Evolutionary conservation across 352 stramenopile species (phyloP), one percentile per base, ranked within the genome.

Genomic region (Pythium aristosporum): DNA sequence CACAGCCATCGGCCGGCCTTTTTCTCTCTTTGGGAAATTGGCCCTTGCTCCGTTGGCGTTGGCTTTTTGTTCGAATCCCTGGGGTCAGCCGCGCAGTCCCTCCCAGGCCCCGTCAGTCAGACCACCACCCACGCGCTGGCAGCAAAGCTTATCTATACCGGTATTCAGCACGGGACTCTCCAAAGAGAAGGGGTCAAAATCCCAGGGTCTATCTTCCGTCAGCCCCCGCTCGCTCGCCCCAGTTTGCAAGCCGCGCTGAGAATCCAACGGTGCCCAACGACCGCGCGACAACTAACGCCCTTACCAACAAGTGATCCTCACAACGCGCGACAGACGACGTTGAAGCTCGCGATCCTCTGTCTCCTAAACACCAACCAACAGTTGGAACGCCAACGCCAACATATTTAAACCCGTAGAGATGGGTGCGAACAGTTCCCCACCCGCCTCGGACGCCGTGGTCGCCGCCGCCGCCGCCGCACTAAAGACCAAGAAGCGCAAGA

Each of bases 401-500:
- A 50, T n/a, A 41, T 37, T 39, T 41, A 37, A 32, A 48, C 32
- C 39, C 20, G 34, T 11, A 15, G 2, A 64, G 21, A 72, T 72
- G 59, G 66, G 66, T 67, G 66, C 66, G 28, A 72, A 68, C 49
- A 72, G 55, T 30, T 72, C 60, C 16, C 66, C 66, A 3, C 56
- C 60, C 6, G 66, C 60, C 5, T 68, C 66, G 16, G 66, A 72
- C 13, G 55, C 66, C 41, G 58, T 57, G 56, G 37, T 49, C 3
- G 52, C 58, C 41, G 61, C 54, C 15, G 44, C 61, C 16, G 39
- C 56, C 21, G 61, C 61, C 15, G 56, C 50, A 1, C 32, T 70
- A 6, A 67, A 71, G 53, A 63, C 50, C 52, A 89, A 89, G 71
- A 91, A 89, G 70, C 80, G 82, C 66, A 88, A 88, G 71, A 76